A percentile compares a stretch with the other conserved stretches of the same genome.
Conservation (phyloP, 768 basidiomycete genomes). For the Amanita brunnescens region DNA sequence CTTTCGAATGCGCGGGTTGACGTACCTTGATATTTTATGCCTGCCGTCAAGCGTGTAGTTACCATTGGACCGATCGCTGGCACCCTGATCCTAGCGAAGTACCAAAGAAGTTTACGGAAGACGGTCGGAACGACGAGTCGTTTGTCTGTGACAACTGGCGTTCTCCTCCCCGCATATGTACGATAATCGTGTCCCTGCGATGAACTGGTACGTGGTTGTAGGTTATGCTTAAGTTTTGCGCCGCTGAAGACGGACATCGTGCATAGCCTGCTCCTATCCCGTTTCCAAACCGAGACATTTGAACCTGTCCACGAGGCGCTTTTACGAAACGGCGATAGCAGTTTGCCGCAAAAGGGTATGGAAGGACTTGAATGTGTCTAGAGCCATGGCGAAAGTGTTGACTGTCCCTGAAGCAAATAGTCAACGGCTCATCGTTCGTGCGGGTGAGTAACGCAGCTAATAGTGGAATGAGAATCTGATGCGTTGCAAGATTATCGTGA, state of each 20-base stretch:
- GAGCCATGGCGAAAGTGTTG: constrained; percentile 40
- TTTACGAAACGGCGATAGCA: constrained; percentile 22
- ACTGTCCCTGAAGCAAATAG: constrained; percentile 31
- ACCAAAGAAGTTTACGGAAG: constrained; percentile 32
- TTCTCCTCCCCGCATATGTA: constrained; percentile 50
- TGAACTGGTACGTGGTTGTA: constrained; percentile 7
- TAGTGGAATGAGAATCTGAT: background rate
- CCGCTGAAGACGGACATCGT: background rate
- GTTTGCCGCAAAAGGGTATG: constrained; percentile 12
- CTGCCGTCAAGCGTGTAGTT: constrained; percentile 56
- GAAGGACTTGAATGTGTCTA: constrained; percentile 37
- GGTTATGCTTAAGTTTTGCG: constrained; percentile 10
- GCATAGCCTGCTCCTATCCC: constrained; percentile 29
- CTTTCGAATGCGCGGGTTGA: background rate
- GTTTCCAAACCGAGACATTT: constrained; percentile 24
- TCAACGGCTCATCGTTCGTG: constrained; percentile 44
- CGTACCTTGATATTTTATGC: background rate
- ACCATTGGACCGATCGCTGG: constrained; percentile 53
- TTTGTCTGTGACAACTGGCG: too few relatives aligned
- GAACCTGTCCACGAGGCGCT: constrained; percentile 27
- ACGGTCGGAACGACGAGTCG: constrained; percentile 55
- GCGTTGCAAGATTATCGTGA: constrained; percentile 26
- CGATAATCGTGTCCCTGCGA: constrained; percentile 6
- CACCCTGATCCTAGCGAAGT: constrained; percentile 10
- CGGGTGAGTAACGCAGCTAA: background rate